Evolutionary conservation across 2,329 filamentous ascomycete genomes (phyloP), one percentile per base, ranked within the genome.

Genomic region (Pseudonectria foliicola): DNA sequence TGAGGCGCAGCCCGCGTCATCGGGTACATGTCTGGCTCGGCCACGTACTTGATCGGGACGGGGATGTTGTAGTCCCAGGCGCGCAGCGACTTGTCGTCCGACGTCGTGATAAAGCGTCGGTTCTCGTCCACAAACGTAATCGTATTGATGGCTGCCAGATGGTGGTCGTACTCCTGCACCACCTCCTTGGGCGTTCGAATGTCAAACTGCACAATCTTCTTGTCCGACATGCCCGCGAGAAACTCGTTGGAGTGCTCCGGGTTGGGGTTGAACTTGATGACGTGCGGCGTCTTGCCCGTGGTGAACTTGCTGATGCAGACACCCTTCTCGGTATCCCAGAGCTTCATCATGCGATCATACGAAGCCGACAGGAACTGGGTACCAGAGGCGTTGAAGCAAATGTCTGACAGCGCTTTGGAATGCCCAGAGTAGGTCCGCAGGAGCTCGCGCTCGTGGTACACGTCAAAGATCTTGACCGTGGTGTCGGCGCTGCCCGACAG

Each of bases 41-140:
- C 90, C 54, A 95, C 93, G 67, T 93, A 93, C 60, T 95, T 96
- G 71, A 98, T 96, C 1, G 92, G 92, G 0, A 98, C 92, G 2
- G 92, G 92, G 49, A 98, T 96, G 50, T 89, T 87, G 67, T 94
- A 96, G 64, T 98, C 93, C 93, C 93, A 98, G 1, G 90, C 90
- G 41, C 92, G 82, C 15, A 98, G 74, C 7, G 84, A 90, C 61
- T 95, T 95, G 68, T 98, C 92, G 67, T 98, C 92, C 0, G 87
- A 94, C 1, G 93, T 98, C 16, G 90, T 94, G 69, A 98, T 92
- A 71, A 98, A 98, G 27, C 93, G 84, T 25, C 90, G 80, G 60
- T 89, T 87, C 39, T 93, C 81, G 59, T 98, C 92, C 47, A 93
- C 87, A 61, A 96, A 98, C 4, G 86, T 92, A 48, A 98, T 86